phyloP scores from a whole-genome alignment of 192 early-diverging fungal genomes.

The Coemansia sp. region DNA sequence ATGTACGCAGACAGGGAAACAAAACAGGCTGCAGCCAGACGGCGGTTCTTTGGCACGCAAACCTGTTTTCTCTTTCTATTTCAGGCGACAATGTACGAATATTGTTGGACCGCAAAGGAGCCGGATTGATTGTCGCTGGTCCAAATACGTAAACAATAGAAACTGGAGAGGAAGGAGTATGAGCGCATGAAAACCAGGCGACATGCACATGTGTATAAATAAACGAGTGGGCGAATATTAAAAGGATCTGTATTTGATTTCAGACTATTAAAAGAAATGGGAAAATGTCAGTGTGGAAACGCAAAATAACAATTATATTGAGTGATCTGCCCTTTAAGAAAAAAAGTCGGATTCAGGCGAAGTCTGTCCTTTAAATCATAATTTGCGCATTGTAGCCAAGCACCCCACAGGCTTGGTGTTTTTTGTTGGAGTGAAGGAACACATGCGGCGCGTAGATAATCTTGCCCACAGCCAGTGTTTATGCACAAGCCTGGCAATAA shows the following conservation, averaged over 20 bases:
- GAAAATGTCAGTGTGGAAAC: no score
- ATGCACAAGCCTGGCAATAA: no score
- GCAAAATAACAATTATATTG: no score
- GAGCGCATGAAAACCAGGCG: not conserved
- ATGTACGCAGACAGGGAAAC: not conserved
- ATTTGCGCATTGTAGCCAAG: no score
- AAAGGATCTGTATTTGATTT: not conserved
- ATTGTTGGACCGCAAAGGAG: not conserved
- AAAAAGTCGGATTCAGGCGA: no score
- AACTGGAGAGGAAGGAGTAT: not conserved
- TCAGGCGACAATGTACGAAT: not conserved
- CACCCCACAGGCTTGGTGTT: no score
- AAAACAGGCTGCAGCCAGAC: not conserved
- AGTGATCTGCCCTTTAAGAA: no score
- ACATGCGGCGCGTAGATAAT: no score
- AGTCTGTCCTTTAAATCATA: no score
- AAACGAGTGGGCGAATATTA: not conserved
- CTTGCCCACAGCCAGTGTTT: no score
- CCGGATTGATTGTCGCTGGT: not conserved
- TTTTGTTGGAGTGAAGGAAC: no score
- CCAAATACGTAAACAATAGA: not conserved
- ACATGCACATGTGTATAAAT: not conserved
- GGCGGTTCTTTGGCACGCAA: not conserved
- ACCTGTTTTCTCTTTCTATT: conserved; percentile 1
- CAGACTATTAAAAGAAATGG: not conserved